Percentiles rank a stretch among this genome's conserved stretches.
Conservation (phyloP, 148 eudicot species). For the Fagopyrum homotropicum region DNA sequence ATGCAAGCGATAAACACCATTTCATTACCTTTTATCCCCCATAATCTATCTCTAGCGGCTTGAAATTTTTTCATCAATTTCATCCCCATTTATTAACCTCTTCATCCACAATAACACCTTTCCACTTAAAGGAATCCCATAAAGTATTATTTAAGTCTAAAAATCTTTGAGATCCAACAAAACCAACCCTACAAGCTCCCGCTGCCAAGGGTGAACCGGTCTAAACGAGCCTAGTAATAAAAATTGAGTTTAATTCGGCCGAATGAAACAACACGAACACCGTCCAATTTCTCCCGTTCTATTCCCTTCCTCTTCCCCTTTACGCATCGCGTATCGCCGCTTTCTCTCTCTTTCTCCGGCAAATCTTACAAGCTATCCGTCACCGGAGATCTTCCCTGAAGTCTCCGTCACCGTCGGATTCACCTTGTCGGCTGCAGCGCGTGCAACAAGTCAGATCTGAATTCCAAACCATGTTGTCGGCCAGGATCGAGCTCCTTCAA, state of each 20-base stretch:
- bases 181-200: not conserved
- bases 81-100: no score
- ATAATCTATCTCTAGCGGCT: no score
- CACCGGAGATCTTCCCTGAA: not conserved
- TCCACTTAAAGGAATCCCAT: no score
- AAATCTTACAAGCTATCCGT: not conserved
- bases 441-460: constrained; percentile 4
- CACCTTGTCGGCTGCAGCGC: not conserved
- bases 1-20: no score
- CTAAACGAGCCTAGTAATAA: not conserved
- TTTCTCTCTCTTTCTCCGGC: not conserved
- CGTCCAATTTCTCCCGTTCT: constrained; percentile 3
- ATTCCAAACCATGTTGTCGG: not conserved
- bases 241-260: constrained; percentile 8
- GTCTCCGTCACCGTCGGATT: not conserved
- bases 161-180: not conserved
- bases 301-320: not conserved
- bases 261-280: constrained; percentile 11
- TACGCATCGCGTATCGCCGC: constrained; percentile 6
- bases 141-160: no score
- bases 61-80: no score
- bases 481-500: not conserved
- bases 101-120: no score
- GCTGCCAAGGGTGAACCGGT: not conserved
- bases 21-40: no score